Evolutionary conservation across 192 early-diverging fungal genomes (phyloP).

Genomic region (Hyaloraphidium curvatum): DNA sequence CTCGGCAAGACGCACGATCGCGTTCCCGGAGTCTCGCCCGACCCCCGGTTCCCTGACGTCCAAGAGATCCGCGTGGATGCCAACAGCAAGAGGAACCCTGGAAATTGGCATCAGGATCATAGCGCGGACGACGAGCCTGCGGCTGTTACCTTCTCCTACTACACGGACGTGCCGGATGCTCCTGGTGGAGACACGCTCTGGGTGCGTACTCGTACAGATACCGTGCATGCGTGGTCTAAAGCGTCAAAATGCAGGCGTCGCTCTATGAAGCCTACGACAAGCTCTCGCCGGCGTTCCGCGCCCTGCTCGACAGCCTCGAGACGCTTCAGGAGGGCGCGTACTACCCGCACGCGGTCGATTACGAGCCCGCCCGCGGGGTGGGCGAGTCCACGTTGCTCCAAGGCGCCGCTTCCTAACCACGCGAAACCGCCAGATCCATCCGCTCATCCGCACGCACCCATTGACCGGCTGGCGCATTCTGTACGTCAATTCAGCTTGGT

Average conservation of each 20-base stretch:
- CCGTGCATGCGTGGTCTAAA: constrained; percentile 15
- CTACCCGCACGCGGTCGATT: background rate
- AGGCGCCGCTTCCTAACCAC: no score
- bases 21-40: constrained; percentile 11
- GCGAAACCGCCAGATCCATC: no score
- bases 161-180: constrained; percentile 13
- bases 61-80: constrained; percentile 1
- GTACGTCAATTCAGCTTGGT: constrained; percentile 44
- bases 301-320: constrained; percentile 29
- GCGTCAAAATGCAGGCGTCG: constrained; percentile 37
- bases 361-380: constrained; percentile 4
- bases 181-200: constrained; percentile 15
- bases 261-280: constrained; percentile 38
- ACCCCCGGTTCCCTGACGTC: constrained; percentile 6
- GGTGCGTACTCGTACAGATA: constrained; percentile 16
- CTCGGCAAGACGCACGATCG: constrained; percentile 10
- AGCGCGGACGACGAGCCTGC: background rate
- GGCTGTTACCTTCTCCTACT: background rate
- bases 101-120: constrained; percentile 4
- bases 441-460: constrained; percentile 41
- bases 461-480: constrained; percentile 47
- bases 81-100: background rate
- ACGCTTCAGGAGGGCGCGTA: constrained; percentile 11
- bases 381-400: constrained; percentile 15
- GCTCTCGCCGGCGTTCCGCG: constrained; percentile 30